A percentile compares a stretch with the other conserved stretches of the same genome.
Evolutionary conservation across 768 basidiomycete genomes (phyloP).

Genomic region (Amanita rubescens): DNA sequence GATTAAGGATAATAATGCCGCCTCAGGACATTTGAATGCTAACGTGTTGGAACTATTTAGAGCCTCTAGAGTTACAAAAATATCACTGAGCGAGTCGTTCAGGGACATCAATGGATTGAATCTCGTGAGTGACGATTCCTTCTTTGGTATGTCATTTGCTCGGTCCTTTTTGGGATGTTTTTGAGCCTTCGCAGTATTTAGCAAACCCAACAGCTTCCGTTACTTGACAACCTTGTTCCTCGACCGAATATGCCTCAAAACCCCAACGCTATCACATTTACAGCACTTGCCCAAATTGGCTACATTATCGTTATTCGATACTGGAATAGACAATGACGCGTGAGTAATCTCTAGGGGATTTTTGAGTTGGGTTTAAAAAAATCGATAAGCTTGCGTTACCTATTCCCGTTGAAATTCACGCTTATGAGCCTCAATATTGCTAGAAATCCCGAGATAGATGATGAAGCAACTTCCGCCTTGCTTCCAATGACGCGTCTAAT

Average conservation of each 20-base stretch:
- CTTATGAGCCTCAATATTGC: conserved; percentile 46
- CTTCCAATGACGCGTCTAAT: conserved; percentile 38
- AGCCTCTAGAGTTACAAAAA: conserved; percentile 33
- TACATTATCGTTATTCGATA: conserved; percentile 32
- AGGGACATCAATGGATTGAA: conserved; percentile 43
- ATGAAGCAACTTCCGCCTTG: conserved; percentile 52
- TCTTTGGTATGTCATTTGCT: conserved; percentile 29
- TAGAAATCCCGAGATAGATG: conserved; percentile 43
- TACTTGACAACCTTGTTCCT: conserved; percentile 46
- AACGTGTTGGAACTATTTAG: conserved; percentile 38
- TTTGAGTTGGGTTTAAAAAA: conserved; percentile 4
- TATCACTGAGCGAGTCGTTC: conserved; percentile 42
- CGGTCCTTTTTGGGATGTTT: conserved; percentile 3
- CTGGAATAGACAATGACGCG: conserved; percentile 40
- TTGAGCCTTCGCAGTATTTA: conserved; percentile 33
- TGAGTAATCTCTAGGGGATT: conserved; percentile 19
- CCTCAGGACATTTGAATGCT: conserved; percentile 40
- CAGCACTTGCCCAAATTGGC: conserved; percentile 46
- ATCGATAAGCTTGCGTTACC: conserved; percentile 48
- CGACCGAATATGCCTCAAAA: conserved; percentile 32
- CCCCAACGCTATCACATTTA: conserved; percentile 44
- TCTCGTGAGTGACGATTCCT: conserved; percentile 33
- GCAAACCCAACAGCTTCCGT: conserved; percentile 42
- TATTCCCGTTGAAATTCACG: conserved; percentile 47
- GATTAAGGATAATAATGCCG: not conserved